Conservation (phyloP, 768 basidiomycete genomes). For the Glaciozyma martinii region DNA sequence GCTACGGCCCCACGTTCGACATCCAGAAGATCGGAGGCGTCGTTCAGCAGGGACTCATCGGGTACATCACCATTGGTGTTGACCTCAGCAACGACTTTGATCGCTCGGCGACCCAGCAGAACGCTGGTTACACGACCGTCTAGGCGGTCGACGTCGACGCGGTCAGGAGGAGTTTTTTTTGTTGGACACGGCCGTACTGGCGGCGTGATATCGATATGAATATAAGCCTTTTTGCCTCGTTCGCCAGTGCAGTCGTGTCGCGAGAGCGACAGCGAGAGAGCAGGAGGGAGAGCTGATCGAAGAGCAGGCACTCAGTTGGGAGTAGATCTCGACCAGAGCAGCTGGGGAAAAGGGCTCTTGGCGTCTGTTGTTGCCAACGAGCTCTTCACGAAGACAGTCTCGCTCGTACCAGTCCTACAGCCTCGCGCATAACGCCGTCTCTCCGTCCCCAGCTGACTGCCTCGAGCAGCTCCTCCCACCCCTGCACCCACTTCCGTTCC, state of each 20-base stretch:
- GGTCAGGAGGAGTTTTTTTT: background rate
- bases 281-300: background rate
- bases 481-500: background rate
- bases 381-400: background rate
- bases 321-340: background rate
- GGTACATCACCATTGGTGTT: conserved; percentile 1
- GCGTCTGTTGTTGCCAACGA: too few relatives aligned
- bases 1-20: conserved; percentile 38
- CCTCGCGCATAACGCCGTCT: background rate
- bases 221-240: too few relatives aligned
- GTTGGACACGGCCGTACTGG: too few relatives aligned
- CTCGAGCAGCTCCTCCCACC: conserved; percentile 8
- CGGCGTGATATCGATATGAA: too few relatives aligned
- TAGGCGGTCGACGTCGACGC: background rate
- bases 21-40: conserved; percentile 36
- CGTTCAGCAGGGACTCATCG: conserved; percentile 1
- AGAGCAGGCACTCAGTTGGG: background rate
- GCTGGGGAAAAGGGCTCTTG: too few relatives aligned
- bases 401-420: background rate
- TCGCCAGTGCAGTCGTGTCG: too few relatives aligned
- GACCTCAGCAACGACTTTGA: background rate
- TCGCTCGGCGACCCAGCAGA: background rate
- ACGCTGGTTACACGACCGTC: background rate
- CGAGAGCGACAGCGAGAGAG: background rate
- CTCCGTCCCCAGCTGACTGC: background rate